Evolutionary conservation across 139 green algal species (phyloP).

Genomic region (Penium margaritaceum): DNA sequence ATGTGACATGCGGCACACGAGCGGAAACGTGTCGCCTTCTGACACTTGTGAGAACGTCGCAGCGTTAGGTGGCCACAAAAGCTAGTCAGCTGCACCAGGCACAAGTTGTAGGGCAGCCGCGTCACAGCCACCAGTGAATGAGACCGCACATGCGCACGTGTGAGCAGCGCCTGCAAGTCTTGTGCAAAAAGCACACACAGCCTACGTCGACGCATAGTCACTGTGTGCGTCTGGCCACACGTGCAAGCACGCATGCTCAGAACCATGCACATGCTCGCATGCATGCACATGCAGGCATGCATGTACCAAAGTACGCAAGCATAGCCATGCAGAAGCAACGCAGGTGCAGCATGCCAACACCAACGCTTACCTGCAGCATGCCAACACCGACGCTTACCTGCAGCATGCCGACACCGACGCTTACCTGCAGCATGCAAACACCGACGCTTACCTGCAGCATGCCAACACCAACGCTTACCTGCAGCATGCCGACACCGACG

Average conservation of each 20-base stretch:
- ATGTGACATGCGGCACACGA: too few relatives aligned
- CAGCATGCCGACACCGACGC: slow-evolving; percentile 3
- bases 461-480: not conserved
- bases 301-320: not conserved
- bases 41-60: not conserved
- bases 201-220: too few relatives aligned
- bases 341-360: too few relatives aligned
- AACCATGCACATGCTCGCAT: not conserved
- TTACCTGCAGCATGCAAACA: not conserved
- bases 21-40: not conserved
- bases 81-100: too few relatives aligned
- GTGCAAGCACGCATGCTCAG: not conserved
- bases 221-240: too few relatives aligned
- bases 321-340: not conserved
- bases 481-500: not conserved
- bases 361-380: not conserved
- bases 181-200: too few relatives aligned
- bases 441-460: not conserved
- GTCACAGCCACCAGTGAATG: not conserved
- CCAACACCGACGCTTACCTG: slow-evolving; percentile 6
- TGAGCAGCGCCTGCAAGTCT: too few relatives aligned
- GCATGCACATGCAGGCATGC: too few relatives aligned
- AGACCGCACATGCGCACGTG: not conserved
- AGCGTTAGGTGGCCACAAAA: too few relatives aligned
- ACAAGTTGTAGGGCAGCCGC: not conserved